Evolutionary conservation across 352 stramenopile species (phyloP), one percentile per base, ranked within the genome.

Genomic region (Phytophthora syringae): DNA sequence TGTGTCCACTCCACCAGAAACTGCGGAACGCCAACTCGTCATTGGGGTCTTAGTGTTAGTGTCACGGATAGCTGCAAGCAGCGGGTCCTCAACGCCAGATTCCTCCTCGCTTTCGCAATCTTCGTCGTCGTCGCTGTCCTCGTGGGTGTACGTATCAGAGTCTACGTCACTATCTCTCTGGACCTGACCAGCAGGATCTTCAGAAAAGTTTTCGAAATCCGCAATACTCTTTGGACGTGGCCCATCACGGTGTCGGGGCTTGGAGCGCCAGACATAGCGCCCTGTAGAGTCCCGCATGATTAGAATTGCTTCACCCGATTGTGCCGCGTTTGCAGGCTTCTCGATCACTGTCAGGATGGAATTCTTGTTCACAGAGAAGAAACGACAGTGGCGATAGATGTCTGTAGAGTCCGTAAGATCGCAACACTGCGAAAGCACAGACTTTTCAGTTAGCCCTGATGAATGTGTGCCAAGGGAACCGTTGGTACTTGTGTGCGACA

Each of bases 311-410:
- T 94, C 80, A 57, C 76, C 62, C 25, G 72, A 45, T 37, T 77
- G 65, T 20, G 73, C 45, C 20, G 64, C 60, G 39, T 74, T 86
- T 6, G 73, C 53, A 0, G 80, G 83, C 42, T 94, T 92, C 43
- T 96, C 88, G 28, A 94, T 90, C 3, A 94, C 82, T 9, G 76
- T 93, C 51, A 96, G 40, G 18, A 96, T 82, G 0, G 88, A 82
- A 27, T 79, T 86, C 52, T 93, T 92, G 76, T 92, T 91, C 43
- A 94, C 67, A 2, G 84, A 84, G 45, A 95, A 95, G 68, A 94
- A 95, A 13, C 85, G 87, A 45, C 84, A 93, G 52, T 90, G 74
- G 12, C 65, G 53, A 48, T 79, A 63, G 10, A 83, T 77, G 27
- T 88, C 72, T 15, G 64, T 68, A 0, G 60, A 66, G 22, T 79